Evolutionary conservation across 2,329 filamentous ascomycete species (phyloP).

Genomic region (Paraphoma chrysanthemicola): DNA sequence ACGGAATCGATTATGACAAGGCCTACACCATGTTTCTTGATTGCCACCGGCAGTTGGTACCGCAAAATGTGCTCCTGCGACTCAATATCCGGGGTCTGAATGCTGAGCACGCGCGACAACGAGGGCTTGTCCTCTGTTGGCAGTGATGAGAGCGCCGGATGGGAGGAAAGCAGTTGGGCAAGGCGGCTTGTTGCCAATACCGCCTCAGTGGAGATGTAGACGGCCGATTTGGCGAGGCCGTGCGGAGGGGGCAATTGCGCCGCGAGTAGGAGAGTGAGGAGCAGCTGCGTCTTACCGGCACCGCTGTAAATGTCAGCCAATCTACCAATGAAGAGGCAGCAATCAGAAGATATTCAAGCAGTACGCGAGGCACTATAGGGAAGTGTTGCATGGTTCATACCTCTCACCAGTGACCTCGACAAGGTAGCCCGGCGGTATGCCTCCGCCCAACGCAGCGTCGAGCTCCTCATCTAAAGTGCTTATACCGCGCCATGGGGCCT

Average conservation of each 20-base stretch:
- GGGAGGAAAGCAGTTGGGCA: conserved; percentile 74
- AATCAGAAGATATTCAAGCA: conserved; percentile 2
- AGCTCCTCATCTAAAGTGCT: conserved; percentile 80
- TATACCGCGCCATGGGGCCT: conserved; percentile 64
- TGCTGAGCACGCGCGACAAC: conserved; percentile 78
- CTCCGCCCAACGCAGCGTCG: conserved; percentile 76
- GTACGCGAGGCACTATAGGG: conserved; percentile 10
- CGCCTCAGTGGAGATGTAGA: conserved; percentile 95
- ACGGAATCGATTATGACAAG: conserved; percentile 90
- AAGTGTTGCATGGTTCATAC: conserved; percentile 33
- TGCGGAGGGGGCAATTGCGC: conserved; percentile 79
- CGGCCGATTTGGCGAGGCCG: conserved; percentile 74
- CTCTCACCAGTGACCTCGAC: conserved; percentile 94
- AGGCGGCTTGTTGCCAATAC: conserved; percentile 82
- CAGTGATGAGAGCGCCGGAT: conserved; percentile 65
- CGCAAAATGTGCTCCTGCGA: conserved; percentile 93
- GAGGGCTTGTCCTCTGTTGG: conserved; percentile 61
- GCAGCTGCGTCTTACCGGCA: conserved; percentile 92
- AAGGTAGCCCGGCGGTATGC: conserved; percentile 80
- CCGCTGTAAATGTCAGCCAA: conserved; percentile 62
- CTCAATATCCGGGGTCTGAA: conserved; percentile 87
- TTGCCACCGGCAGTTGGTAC: conserved; percentile 88
- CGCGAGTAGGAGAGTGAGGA: conserved; percentile 82
- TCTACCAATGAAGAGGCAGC: conserved; percentile 7
- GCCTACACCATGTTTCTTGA: conserved; percentile 77